Evolutionary conservation across 345 rosid species (phyloP).

Genomic region (Camelina neglecta): DNA sequence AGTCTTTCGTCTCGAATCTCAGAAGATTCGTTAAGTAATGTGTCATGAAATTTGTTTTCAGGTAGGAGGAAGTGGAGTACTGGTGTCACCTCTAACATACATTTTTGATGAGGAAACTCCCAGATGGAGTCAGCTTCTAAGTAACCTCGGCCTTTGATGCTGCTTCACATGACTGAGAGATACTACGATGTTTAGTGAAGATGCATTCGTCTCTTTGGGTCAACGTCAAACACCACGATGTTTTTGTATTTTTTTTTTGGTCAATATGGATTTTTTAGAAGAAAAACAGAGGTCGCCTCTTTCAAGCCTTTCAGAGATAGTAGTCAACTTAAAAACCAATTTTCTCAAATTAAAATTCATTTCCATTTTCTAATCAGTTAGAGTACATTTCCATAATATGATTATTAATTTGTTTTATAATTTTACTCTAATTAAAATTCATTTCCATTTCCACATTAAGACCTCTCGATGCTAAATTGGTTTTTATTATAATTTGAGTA

Average conservation of each 20-base stretch:
- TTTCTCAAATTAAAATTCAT: no score
- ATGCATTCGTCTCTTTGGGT: background rate
- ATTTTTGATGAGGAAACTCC: conserved; percentile 93
- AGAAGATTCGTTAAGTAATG: background rate
- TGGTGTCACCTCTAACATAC: conserved; percentile 88
- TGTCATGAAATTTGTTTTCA: conserved; percentile 45
- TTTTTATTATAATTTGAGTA: no score
- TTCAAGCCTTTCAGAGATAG: no score
- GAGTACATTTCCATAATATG: no score
- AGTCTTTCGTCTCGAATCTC: background rate
- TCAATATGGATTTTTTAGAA: background rate
- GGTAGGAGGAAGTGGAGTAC: conserved; percentile 93
- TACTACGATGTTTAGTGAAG: conserved; percentile 7
- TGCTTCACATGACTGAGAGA: conserved; percentile 16
- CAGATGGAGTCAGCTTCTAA: conserved; percentile 79
- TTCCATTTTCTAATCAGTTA: no score
- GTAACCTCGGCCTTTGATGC: conserved; percentile 57
- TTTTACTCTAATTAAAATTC: no score
- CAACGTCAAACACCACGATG: background rate
- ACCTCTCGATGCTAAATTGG: no score
- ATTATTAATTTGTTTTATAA: no score
- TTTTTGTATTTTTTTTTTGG: background rate
- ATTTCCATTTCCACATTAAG: no score
- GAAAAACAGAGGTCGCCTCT: no score
- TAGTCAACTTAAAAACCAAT: no score